A percentile compares a stretch with the other conserved stretches of the same genome.
Evolutionary conservation across 176 grass and related monocot species (phyloP).

Genomic region (Zizania latifolia): DNA sequence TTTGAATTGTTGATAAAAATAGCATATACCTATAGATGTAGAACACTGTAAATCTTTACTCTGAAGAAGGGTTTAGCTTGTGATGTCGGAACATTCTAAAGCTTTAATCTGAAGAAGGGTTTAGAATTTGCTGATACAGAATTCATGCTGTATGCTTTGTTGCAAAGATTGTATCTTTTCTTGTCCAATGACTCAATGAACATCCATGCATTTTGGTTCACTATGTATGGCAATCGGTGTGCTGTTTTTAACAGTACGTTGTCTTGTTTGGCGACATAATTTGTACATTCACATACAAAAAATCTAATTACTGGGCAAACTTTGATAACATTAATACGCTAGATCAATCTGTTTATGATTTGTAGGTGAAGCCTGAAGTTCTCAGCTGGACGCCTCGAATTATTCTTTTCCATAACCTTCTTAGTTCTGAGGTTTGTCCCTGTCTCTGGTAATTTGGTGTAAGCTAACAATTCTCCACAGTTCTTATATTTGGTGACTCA

Average conservation of each 20-base stretch:
- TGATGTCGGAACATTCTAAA: not conserved
- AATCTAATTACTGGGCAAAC: not conserved
- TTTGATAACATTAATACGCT: not conserved
- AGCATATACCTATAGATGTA: not conserved
- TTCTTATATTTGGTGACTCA: not conserved
- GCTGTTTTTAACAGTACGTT: not conserved
- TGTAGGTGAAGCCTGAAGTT: constrained; percentile 65
- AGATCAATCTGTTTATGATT: constrained; percentile 4
- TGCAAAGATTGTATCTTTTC: not conserved
- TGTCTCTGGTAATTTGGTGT: not conserved
- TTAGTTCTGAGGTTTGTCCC: constrained; percentile 50
- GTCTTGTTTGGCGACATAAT: not conserved
- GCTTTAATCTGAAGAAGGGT: not conserved
- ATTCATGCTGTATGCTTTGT: not conserved
- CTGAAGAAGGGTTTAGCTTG: not conserved
- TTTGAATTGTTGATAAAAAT: not conserved
- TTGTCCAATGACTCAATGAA: not conserved
- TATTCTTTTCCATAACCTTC: constrained; percentile 70
- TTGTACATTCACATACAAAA: not conserved
- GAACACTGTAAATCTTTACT: not conserved
- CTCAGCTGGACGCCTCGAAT: constrained; percentile 62
- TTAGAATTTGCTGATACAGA: not conserved
- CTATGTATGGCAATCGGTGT: not conserved
- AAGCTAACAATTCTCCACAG: not conserved
- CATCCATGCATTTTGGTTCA: not conserved